Conservation (phyloP, 148 eudicot species). For the Silene conica region DNA sequence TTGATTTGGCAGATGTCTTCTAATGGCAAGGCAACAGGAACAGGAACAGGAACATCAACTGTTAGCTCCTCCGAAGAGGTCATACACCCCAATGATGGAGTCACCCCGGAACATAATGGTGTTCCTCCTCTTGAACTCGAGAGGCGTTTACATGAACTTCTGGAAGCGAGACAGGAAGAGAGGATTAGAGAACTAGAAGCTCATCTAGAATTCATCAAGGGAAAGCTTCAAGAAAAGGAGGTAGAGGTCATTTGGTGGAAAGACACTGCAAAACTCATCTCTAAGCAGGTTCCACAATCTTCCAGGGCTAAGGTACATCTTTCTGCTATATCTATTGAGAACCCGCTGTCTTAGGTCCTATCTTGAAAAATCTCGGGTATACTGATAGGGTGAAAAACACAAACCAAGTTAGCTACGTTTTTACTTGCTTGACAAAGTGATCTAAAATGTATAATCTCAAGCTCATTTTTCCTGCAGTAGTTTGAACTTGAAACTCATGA, state of each 20-base stretch:
- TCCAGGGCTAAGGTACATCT: constrained; percentile 24
- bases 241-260: constrained; percentile 62
- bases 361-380: too few species aligned
- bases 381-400: too few species aligned
- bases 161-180: constrained; percentile 54
- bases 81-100: constrained; percentile 25
- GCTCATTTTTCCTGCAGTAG: too few species aligned
- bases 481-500: too few species aligned
- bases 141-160: constrained; percentile 59
- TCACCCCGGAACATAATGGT: constrained; percentile 31
- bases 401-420: too few species aligned
- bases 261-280: constrained; percentile 48
- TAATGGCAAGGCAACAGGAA: constrained; percentile 23
- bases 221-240: constrained; percentile 49
- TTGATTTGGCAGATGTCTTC: constrained; percentile 28
- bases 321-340: not conserved
- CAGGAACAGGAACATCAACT: constrained; percentile 27
- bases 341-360: not conserved
- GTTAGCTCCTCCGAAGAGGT: constrained; percentile 26
- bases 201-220: constrained; percentile 39
- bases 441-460: too few species aligned
- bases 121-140: constrained; percentile 60
- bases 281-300: constrained; percentile 50
- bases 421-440: too few species aligned
- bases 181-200: constrained; percentile 62